Percentiles rank a stretch among this genome's conserved stretches.
Conservation (phyloP, 306 rosid species). For the cucumber (Cucumis sativus) region Cucumber_9930_V3 NC_026658.2:10110001-10110500, state of each 20-base stretch:
- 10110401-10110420: not conserved
- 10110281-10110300: not conserved
- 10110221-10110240: not conserved
- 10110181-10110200: not conserved
- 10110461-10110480: not conserved
- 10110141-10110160: not conserved
- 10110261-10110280: not conserved
- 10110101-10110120: not conserved
- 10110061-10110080: slow-evolving; percentile 1
- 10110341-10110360: not conserved
- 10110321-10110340: not conserved
- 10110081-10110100: slow-evolving; percentile 6
- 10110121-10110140: not conserved
- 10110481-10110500: too few species aligned
- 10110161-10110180: not conserved
- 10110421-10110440: not conserved
- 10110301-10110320: not conserved
- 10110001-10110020: slow-evolving; percentile 3
- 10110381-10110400: not conserved
- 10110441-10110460: not conserved
- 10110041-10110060: not conserved
- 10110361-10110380: not conserved
- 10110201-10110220: not conserved
- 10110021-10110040: not conserved
- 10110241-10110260: not conserved